Evolutionary conservation across 352 stramenopile genomes (phyloP).

Genomic region (Pythium monospermum): DNA sequence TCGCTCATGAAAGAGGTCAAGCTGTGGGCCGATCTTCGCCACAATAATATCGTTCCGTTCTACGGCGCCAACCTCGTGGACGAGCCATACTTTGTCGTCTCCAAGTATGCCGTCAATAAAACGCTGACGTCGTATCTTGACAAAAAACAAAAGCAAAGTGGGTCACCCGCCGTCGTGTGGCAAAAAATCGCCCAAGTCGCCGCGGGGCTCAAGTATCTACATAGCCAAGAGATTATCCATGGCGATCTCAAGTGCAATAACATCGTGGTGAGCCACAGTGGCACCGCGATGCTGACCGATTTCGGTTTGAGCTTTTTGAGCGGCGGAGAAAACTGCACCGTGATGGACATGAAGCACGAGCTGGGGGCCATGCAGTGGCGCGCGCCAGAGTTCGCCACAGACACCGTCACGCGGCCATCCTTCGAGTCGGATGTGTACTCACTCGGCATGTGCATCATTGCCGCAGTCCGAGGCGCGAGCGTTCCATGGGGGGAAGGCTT

Average conservation of each 20-base stretch:
- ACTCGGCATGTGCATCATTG: not conserved
- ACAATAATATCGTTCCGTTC: too few species aligned
- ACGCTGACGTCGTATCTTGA: too few species aligned
- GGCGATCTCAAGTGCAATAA: slow-evolving; percentile 58
- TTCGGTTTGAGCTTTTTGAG: slow-evolving; percentile 46
- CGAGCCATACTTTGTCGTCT: too few species aligned
- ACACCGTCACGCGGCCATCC: not conserved
- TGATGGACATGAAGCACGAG: not conserved
- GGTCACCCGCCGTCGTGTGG: not conserved
- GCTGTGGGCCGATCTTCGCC: too few species aligned
- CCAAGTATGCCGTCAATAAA: too few species aligned
- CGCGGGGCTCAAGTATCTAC: not conserved
- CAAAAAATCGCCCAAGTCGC: not conserved
- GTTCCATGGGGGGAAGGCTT: not conserved
- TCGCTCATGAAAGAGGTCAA: too few species aligned
- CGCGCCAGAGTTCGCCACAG: not conserved
- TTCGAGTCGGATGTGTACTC: not conserved
- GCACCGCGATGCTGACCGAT: slow-evolving; percentile 64
- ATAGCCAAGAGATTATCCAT: slow-evolving; percentile 27
- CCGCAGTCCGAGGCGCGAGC: not conserved
- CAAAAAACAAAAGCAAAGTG: too few species aligned
- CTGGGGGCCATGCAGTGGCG: not conserved
- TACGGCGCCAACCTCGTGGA: too few species aligned
- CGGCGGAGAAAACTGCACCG: not conserved
- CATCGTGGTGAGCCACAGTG: slow-evolving; percentile 43